These are phyloP conservation scores for Aspergillus udagawae DNA, from an alignment of 2,329 filamentous ascomycete genomes.

Conservation along the genomic window DNA sequence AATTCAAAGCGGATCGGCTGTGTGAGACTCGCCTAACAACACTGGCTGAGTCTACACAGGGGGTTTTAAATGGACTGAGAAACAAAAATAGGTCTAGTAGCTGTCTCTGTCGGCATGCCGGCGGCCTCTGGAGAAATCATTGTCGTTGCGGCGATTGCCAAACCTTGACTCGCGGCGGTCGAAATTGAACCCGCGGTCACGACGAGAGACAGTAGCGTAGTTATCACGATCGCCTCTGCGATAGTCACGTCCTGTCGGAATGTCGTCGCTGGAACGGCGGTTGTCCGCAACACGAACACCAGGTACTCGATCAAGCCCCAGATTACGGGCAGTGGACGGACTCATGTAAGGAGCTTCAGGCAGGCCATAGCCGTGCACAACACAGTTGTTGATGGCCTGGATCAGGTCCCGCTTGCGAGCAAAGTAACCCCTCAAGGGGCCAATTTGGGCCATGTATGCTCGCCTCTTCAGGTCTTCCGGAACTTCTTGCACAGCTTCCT, in stretches of 20 bases:
- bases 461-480: conserved; percentile 22
- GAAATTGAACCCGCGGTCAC: background rate
- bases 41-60: background rate
- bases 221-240: background rate
- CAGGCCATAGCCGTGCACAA: conserved; percentile 46
- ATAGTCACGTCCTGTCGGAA: background rate
- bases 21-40: background rate
- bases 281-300: conserved; percentile 21
- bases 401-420: conserved; percentile 37
- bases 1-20: conserved; percentile 8
- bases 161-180: background rate
- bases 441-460: conserved; percentile 28
- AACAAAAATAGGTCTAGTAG: background rate
- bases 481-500: conserved; percentile 34
- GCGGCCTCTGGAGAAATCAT: background rate
- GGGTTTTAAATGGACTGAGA: background rate
- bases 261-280: background rate
- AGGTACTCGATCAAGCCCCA: conserved; percentile 24
- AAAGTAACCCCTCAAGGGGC: conserved; percentile 20
- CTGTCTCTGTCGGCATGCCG: background rate
- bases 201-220: background rate
- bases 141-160: background rate
- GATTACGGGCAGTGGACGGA: conserved; percentile 19
- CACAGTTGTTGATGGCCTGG: conserved; percentile 42
- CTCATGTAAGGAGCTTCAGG: conserved; percentile 34